Evolutionary conservation across 2,329 filamentous ascomycete genomes (phyloP), one percentile per base, ranked within the genome.

Genomic region (Trichoderma sp.): DNA sequence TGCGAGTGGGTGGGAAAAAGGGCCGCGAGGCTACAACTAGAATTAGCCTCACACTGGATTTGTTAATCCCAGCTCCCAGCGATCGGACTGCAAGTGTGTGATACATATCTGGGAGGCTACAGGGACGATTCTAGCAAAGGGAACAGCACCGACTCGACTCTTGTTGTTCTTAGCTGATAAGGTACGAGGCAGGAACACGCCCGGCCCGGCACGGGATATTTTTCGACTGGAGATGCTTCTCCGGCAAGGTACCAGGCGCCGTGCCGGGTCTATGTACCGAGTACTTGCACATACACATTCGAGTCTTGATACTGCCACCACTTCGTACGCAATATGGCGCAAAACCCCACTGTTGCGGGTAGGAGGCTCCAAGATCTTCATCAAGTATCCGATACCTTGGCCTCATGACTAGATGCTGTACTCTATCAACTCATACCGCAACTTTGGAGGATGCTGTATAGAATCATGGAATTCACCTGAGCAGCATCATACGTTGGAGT

Each of bases 61-160:
- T 15, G 28, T 13, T 30, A 20, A 69, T 67, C 64, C 64, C 64
- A 58, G 36, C 66, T 34, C 36, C 36, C 36, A 68, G 53, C 66
- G 39, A 69, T 69, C 66, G 39, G 26, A 47, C 65, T 69, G 66
- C 66, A 69, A 50, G 66, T 69, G 66, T 69, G 66, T 69, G 66
- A 69, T 69, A 69, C 66, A 69, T 69, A 36, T 69, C 66, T 55
- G 47, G 28, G 20, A 66, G 17, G 43, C 43, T 50, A 20, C 32
- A 15, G n/a, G 28, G 26, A 30, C 9, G 13, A 32, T 55, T 34
- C 30, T 53, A 17, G 26, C 23, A 20, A 68, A 68, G 66, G 66
- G 66, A 62, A 69, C 53, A 62, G 34, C 61, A 69, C 66, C 66
- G 66, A 69, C 57, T 69, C 66, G 66, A 58, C 50, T 62, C 12